Evolutionary conservation across 2,329 filamentous ascomycete genomes (phyloP).

Genomic region (Magnaporthales sp.): DNA sequence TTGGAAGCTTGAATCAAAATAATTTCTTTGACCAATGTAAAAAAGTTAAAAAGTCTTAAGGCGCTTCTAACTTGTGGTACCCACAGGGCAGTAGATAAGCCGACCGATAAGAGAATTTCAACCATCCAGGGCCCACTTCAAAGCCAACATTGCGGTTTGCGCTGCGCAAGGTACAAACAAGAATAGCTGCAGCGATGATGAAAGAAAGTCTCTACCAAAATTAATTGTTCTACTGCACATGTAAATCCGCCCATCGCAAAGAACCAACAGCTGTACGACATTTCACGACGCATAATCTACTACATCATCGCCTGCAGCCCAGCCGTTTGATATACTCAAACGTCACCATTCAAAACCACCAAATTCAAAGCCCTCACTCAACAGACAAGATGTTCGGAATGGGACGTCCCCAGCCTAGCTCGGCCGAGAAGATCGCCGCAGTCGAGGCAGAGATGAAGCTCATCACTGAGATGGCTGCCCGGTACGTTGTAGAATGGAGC

Average conservation of each 20-base stretch:
- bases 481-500: slow-evolving; percentile 40
- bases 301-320: neutral
- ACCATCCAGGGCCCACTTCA: neutral
- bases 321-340: neutral
- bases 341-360: neutral
- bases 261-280: neutral
- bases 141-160: neutral
- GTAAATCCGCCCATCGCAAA: neutral
- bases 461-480: slow-evolving; percentile 91
- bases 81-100: neutral
- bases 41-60: neutral
- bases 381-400: slow-evolving; percentile 26
- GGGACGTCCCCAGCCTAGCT: slow-evolving; percentile 71
- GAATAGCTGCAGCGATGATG: neutral
- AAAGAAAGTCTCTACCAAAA: neutral
- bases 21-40: neutral
- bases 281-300: neutral
- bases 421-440: slow-evolving; percentile 93
- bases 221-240: neutral
- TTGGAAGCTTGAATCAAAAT: neutral
- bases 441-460: slow-evolving; percentile 97
- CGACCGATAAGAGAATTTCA: neutral
- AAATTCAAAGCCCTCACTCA: slow-evolving; percentile 5
- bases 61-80: neutral
- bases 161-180: neutral